phyloP scores from a whole-genome alignment of 2,329 filamentous ascomycete species.

The Neofusicoccum kwambonambiense region DNA sequence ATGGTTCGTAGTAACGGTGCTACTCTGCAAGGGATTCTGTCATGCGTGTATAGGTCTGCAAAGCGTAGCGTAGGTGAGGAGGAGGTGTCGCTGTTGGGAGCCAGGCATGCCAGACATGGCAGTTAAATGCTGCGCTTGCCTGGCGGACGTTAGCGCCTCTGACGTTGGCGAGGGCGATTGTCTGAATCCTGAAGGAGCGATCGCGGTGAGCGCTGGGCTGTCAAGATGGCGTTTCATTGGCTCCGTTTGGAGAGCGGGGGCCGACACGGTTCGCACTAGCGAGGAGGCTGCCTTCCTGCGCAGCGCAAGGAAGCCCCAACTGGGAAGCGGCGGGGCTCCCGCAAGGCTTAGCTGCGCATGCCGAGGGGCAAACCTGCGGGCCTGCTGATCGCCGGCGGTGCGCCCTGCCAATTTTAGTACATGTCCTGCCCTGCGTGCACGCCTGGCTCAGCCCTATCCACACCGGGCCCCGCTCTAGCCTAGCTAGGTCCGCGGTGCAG shows the following conservation, averaged over 20 bases:
- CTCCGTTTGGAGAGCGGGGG: neutral
- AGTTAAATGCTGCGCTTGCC: neutral
- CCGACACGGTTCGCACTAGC: neutral
- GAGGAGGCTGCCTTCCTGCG: neutral
- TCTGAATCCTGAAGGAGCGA: neutral
- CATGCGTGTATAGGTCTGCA: neutral
- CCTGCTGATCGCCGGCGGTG: neutral
- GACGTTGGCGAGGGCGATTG: neutral
- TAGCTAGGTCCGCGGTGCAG: too few relatives aligned
- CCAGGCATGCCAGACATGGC: neutral
- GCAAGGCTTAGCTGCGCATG: slow-evolving; percentile 6
- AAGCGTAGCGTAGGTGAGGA: neutral
- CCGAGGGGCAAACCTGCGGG: neutral
- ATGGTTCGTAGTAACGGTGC: neutral
- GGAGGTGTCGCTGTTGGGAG: neutral
- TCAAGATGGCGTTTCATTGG: neutral
- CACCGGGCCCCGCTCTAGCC: too few relatives aligned
- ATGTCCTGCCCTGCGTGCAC: too few relatives aligned
- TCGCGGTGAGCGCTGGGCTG: neutral
- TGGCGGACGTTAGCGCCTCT: neutral
- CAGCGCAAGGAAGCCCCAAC: too few relatives aligned
- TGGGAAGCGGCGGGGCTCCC: neutral
- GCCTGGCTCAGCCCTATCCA: too few relatives aligned
- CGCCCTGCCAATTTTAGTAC: slow-evolving; percentile 3
- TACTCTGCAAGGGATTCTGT: neutral